These are phyloP conservation scores for Nevesoporus exiguus DNA, from an alignment of 768 basidiomycete genomes.

Conservation along the genomic window DNA sequence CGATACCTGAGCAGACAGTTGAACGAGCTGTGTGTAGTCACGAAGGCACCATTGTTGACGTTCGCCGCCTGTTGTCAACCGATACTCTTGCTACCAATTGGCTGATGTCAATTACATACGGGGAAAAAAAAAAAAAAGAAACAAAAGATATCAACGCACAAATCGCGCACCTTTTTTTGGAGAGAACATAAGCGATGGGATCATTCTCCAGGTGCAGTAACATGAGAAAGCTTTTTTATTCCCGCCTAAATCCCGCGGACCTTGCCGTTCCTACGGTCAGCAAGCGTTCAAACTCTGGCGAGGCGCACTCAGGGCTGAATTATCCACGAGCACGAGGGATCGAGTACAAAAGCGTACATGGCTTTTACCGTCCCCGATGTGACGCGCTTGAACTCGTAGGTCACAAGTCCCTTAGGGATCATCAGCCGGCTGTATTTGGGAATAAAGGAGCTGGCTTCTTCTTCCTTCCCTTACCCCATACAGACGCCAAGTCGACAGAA, in stretches of 20 bases:
- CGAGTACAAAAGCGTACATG: constrained; percentile 1
- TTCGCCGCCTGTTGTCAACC: neutral
- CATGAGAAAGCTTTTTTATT: constrained; percentile 8
- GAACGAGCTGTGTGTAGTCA: neutral
- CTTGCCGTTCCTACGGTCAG: neutral
- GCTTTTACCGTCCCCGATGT: neutral
- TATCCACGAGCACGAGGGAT: neutral
- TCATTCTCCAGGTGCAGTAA: neutral
- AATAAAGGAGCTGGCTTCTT: neutral
- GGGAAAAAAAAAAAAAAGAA: neutral
- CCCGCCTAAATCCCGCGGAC: constrained; percentile 6
- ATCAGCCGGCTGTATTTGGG: neutral
- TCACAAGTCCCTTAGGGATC: neutral
- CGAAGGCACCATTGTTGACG: neutral
- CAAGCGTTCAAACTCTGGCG: neutral
- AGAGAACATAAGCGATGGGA: constrained; percentile 7
- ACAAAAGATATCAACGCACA: neutral
- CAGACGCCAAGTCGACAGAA: neutral
- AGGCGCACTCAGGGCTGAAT: neutral
- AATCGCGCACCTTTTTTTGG: neutral
- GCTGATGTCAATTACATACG: neutral
- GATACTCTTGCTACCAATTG: neutral
- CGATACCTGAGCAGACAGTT: neutral
- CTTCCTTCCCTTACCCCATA: constrained; percentile 9
- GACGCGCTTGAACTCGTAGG: neutral